phyloP scores from a whole-genome alignment of 352 stramenopile genomes.

The Globisporangium irregulare region DNA sequence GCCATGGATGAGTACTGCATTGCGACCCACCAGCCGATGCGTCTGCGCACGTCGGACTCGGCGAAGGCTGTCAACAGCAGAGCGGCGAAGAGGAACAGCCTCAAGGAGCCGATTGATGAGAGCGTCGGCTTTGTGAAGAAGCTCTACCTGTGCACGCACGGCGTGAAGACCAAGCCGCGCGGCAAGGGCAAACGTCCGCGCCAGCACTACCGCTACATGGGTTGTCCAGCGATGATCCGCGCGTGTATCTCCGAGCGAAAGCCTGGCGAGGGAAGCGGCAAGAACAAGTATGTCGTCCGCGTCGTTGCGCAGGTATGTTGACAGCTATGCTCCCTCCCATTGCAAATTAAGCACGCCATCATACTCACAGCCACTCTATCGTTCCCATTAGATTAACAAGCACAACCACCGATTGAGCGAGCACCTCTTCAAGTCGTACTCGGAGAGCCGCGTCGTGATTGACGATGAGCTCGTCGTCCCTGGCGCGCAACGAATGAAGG shows the following conservation, averaged over 20 bases:
- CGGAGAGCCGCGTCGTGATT: slow-evolving; percentile 82
- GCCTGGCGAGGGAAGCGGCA: slow-evolving; percentile 42
- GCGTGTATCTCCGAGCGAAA: slow-evolving; percentile 82
- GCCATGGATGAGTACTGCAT: slow-evolving; percentile 80
- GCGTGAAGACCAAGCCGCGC: slow-evolving; percentile 80
- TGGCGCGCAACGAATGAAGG: slow-evolving; percentile 44
- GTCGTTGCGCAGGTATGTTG: slow-evolving; percentile 64
- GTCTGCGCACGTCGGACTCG: slow-evolving; percentile 76
- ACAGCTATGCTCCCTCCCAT: neutral
- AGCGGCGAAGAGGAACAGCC: slow-evolving; percentile 77
- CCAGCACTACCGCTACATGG: slow-evolving; percentile 85
- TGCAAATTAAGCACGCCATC: neutral
- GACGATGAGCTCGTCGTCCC: slow-evolving; percentile 73
- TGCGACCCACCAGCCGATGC: slow-evolving; percentile 75
- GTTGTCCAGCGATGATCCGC: slow-evolving; percentile 79
- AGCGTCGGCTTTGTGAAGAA: slow-evolving; percentile 85
- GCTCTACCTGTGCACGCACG: slow-evolving; percentile 80
- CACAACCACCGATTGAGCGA: slow-evolving; percentile 85
- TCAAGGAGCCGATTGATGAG: slow-evolving; percentile 85
- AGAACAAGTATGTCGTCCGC: slow-evolving; percentile 81
- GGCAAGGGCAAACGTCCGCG: slow-evolving; percentile 76
- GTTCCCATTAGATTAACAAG: slow-evolving; percentile 60
- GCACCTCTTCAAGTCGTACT: slow-evolving; percentile 86
- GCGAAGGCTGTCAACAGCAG: slow-evolving; percentile 75
- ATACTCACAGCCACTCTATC: neutral